Base-by-base conservation (phyloP, 768 basidiomycete species). In the Macrocybe gigantea region DNA sequence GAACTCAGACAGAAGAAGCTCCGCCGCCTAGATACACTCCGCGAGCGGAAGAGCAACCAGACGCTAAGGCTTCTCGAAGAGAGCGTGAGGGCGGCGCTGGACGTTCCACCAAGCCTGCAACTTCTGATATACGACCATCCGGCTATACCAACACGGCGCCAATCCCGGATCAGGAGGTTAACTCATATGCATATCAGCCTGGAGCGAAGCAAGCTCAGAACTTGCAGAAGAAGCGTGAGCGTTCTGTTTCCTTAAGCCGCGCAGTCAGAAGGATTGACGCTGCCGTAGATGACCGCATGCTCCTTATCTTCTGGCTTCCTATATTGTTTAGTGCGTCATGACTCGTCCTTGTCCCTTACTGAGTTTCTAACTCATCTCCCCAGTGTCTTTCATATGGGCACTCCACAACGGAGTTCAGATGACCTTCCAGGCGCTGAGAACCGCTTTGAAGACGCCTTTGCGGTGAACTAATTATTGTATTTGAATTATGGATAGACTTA, bases 281-380 rank as follows among this genome's bases (percentile, higher is more conserved):
- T 60, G 22, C 45, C 49, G 9, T 56, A 90, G 88, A 85, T 65
- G 89, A 93, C 61, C 82, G 81, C 37, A 93, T 93, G 89, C 77
- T 93, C 40, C 58, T 88, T 33, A 60, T 85, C 37, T 93, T 93
- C 71, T 93, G 89, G 89, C 72, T 93, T 56, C 89, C 89, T 12
- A 88, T 92, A 58, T 71, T 93, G 7, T 64, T 91, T 50, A 65
- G 88, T 92, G 56, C 70, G 88, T 80, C 6, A 4, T 33, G 40
- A 10, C 15, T 5, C 2, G 14, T 7, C 7, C 38, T 43, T 30
- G 36, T 22, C 45, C 34, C 7, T 11, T 45, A 29, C 47, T n/a
- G 15, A 34, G 31, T 32, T 47, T 30, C 41, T 53, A 33, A 54
- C 42, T 22, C n/a, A 36, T 3, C 48, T 38, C 53, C 39, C 9